A percentile compares a stretch with the other conserved stretches of the same genome.
Evolutionary conservation across 2,329 filamentous ascomycete species (phyloP).

Genomic region (Didymella arachidicola): DNA sequence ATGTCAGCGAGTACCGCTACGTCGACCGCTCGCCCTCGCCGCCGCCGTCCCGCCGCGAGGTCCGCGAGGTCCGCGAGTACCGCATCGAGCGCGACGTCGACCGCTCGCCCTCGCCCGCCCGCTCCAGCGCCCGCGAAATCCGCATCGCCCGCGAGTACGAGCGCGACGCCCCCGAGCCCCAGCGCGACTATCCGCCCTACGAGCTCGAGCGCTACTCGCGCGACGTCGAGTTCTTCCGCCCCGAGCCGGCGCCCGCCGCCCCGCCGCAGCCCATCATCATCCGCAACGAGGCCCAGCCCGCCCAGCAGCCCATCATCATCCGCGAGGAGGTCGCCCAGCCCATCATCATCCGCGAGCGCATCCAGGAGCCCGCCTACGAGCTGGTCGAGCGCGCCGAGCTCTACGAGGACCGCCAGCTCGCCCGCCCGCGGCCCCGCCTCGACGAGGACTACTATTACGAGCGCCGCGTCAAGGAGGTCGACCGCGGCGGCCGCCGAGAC

Average conservation of each 20-base stretch:
- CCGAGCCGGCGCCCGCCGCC: conserved; percentile 45
- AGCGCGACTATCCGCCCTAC: conserved; percentile 36
- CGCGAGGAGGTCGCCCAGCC: conserved; percentile 59
- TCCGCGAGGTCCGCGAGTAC: conserved; percentile 59
- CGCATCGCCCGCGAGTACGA: conserved; percentile 45
- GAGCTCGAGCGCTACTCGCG: conserved; percentile 61
- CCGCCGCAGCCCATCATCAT: conserved; percentile 57
- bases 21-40: conserved; percentile 51
- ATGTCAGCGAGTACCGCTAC: conserved; percentile 50
- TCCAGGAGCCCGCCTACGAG: conserved; percentile 64
- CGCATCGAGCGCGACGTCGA: conserved; percentile 62
- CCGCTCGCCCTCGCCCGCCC: conserved; percentile 56
- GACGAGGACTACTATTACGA: conserved; percentile 71
- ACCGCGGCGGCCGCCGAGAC: conserved; percentile 56
- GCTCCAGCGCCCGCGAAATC: conserved; percentile 46
- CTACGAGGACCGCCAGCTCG: conserved; percentile 57
- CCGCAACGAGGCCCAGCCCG: conserved; percentile 58
- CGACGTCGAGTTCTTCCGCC: conserved; percentile 61
- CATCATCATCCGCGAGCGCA: conserved; percentile 58
- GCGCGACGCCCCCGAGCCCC: conserved; percentile 42
- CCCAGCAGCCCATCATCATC: conserved; percentile 65
- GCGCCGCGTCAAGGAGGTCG: conserved; percentile 62
- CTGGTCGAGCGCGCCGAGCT: conserved; percentile 66
- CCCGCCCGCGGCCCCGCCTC: conserved; percentile 50
- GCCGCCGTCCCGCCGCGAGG: conserved; percentile 56